phyloP scores from a whole-genome alignment of 441 rosid genomes.

The Sinapis alba region DNA sequence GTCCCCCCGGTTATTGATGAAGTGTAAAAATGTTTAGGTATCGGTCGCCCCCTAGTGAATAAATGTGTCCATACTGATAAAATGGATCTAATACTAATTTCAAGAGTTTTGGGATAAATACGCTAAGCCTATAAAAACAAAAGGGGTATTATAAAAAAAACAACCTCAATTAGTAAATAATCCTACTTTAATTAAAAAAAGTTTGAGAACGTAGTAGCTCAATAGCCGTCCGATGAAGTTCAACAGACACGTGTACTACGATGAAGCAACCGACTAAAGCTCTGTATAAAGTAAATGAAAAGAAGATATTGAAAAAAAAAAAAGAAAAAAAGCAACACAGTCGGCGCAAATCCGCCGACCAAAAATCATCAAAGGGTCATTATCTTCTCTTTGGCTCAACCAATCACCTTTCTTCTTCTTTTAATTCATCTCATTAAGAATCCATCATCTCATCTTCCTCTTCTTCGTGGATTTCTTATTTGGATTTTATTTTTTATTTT shows the following conservation, averaged over 20 bases:
- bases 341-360: constrained; percentile 88
- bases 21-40: not conserved
- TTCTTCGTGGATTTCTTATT: not conserved
- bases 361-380: constrained; percentile 44
- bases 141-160: not conserved
- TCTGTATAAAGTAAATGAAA: not conserved
- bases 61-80: not conserved
- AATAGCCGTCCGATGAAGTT: constrained; percentile 18
- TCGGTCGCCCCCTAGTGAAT: not conserved
- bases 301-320: not conserved
- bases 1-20: no score
- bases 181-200: not conserved
- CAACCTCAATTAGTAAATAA: not conserved
- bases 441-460: not conserved
- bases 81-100: not conserved
- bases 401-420: constrained; percentile 7
- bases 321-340: constrained; percentile 51
- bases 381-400: constrained; percentile 28
- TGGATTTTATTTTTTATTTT: not conserved
- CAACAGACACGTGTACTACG: not conserved
- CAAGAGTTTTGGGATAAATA: not conserved
- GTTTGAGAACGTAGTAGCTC: not conserved
- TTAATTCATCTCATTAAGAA: not conserved
- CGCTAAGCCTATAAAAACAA: not conserved
- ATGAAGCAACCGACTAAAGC: not conserved